phyloP scores from a whole-genome alignment of 2,329 filamentous ascomycete genomes.

The Sporothrix pseudoabietina region DNA sequence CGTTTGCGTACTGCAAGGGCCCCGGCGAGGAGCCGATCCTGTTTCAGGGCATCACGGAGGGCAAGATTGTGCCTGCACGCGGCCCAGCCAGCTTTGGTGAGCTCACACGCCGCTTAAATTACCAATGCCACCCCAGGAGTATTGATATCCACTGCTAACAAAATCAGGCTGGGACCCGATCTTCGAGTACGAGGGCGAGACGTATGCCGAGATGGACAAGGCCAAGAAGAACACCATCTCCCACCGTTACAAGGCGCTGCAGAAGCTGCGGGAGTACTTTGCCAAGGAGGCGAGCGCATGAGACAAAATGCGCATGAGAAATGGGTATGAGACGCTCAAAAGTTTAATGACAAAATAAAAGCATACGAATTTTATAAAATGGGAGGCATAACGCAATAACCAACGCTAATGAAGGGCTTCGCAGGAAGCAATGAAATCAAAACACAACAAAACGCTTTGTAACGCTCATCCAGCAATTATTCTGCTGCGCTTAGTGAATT shows the following conservation, averaged over 20 bases:
- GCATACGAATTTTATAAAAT: neutral
- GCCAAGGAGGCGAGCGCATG: slow-evolving; percentile 44
- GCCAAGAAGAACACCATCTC: slow-evolving; percentile 87
- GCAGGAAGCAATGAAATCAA: neutral
- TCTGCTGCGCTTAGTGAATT: neutral
- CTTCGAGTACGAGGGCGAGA: slow-evolving; percentile 90
- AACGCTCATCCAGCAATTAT: neutral
- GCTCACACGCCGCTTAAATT: slow-evolving; percentile 36
- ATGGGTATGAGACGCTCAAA: neutral
- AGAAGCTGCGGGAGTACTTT: slow-evolving; percentile 84
- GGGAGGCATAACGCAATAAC: neutral
- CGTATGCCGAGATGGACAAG: slow-evolving; percentile 93
- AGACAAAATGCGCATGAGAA: neutral
- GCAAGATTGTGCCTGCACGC: slow-evolving; percentile 81
- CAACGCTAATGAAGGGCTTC: neutral
- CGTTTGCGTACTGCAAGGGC: slow-evolving; percentile 87
- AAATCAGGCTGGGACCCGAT: slow-evolving; percentile 86
- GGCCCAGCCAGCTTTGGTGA: slow-evolving; percentile 82
- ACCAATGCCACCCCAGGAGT: no score
- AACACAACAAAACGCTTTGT: neutral
- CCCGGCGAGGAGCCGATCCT: slow-evolving; percentile 81
- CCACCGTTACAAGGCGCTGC: slow-evolving; percentile 83
- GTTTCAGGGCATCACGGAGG: slow-evolving; percentile 86
- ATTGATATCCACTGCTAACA: neutral
- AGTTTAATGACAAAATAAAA: neutral